phyloP scores from a whole-genome alignment of 345 rosid genomes.

The Brassica carinata region DNA sequence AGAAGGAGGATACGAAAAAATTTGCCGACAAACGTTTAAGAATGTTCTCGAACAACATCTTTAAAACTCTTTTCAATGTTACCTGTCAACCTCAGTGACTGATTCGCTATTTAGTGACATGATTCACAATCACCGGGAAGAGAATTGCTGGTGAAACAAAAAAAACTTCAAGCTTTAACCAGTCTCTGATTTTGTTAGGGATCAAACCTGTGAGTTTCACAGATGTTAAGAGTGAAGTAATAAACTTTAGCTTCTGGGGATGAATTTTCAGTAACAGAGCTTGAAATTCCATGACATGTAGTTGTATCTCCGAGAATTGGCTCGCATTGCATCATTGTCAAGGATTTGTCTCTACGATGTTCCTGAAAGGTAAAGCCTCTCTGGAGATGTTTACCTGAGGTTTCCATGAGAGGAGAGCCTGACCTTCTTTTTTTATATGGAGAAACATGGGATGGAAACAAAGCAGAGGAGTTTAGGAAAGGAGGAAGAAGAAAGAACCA shows the following conservation, averaged over 20 bases:
- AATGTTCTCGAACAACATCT: too few species aligned
- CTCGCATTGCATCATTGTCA: too few species aligned
- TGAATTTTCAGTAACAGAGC: background rate
- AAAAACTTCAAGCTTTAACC: background rate
- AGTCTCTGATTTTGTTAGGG: background rate
- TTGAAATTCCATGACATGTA: too few species aligned
- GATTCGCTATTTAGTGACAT: too few species aligned
- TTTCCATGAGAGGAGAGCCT: background rate
- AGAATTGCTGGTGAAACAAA: background rate
- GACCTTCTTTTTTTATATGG: background rate
- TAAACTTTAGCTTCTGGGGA: background rate
- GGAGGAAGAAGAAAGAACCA: background rate
- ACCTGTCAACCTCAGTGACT: too few species aligned
- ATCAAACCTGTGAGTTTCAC: background rate
- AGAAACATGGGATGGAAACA: background rate
- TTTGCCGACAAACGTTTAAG: too few species aligned
- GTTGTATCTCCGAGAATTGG: too few species aligned
- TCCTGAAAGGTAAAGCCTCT: too few species aligned
- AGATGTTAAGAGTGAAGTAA: background rate
- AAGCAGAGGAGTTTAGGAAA: background rate
- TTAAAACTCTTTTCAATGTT: too few species aligned
- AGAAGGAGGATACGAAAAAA: too few species aligned
- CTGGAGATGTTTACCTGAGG: background rate
- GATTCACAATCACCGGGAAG: too few species aligned
- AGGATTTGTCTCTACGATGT: background rate